Percentiles rank a stretch among this genome's conserved stretches.
Conservation (phyloP, 2,329 filamentous ascomycete genomes). For the Fusarium verrucosum region DNA sequence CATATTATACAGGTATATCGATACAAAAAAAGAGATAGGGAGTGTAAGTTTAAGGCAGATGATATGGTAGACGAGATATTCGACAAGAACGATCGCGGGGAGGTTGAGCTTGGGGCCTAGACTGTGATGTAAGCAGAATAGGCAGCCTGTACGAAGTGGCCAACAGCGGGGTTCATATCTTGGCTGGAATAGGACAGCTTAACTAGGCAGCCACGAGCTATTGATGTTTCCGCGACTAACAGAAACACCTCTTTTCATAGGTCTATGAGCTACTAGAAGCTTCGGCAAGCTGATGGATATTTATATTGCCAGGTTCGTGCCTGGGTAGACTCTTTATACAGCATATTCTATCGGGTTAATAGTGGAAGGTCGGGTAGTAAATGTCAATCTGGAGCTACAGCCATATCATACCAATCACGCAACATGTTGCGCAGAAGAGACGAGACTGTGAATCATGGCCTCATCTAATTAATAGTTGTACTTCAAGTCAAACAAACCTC, state of each 20-base stretch:
- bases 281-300: neutral
- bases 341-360: neutral
- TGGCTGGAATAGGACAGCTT: neutral
- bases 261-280: slow-evolving; percentile 12
- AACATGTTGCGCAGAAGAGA: neutral
- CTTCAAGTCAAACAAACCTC: neutral
- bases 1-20: slow-evolving; percentile 60
- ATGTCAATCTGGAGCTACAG: neutral
- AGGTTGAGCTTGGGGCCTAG: slow-evolving; percentile 24
- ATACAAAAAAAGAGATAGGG: neutral
- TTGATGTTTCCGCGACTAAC: neutral
- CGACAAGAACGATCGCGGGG: slow-evolving; percentile 14
- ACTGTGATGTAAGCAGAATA: slow-evolving; percentile 37
- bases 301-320: neutral
- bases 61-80: neutral
- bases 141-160: neutral
- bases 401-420: neutral
- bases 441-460: neutral
- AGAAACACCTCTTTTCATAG: neutral
- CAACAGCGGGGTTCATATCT: slow-evolving; percentile 25
- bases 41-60: neutral
- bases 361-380: neutral
- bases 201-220: slow-evolving; percentile 19
- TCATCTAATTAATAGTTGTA: neutral
- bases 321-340: neutral